These are phyloP conservation scores for Candida pini DNA, from an alignment of 805 yeast genomes.

Conservation along the genomic window DNA sequence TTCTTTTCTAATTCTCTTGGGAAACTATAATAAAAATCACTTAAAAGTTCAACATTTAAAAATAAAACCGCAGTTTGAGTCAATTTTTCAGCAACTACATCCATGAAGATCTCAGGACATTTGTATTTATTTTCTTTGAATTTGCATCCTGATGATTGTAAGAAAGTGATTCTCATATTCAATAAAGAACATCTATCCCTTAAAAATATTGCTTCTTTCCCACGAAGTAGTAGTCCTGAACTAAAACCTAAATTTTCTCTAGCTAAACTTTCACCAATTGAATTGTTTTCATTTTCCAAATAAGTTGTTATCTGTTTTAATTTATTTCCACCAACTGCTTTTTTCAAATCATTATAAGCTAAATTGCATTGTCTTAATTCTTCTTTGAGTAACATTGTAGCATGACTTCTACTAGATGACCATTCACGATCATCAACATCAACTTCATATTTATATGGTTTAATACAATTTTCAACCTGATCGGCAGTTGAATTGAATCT, in stretches of 20 bases:
- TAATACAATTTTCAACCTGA: slow-evolving; percentile 96
- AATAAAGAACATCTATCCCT: slow-evolving; percentile 67
- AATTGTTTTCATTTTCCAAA: slow-evolving; percentile 41
- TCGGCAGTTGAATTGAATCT: slow-evolving; percentile 91
- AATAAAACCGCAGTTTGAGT: slow-evolving; percentile 92
- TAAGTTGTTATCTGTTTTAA: slow-evolving; percentile 77
- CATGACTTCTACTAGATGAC: slow-evolving; percentile 73
- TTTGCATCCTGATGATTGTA: slow-evolving; percentile 72
- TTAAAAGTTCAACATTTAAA: slow-evolving; percentile 84
- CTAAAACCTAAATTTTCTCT: slow-evolving; percentile 84
- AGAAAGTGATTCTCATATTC: slow-evolving; percentile 67
- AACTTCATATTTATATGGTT: slow-evolving; percentile 95
- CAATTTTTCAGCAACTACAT: slow-evolving; percentile 85
- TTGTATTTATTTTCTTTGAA: slow-evolving; percentile 75
- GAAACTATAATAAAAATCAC: slow-evolving; percentile 93
- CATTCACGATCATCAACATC: slow-evolving; percentile 96
- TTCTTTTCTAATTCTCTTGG: slow-evolving; percentile 87
- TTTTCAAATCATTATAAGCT: slow-evolving; percentile 53
- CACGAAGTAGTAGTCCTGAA: slow-evolving; percentile 63
- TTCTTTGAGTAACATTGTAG: slow-evolving; percentile 68
- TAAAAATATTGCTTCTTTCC: slow-evolving; percentile 78
- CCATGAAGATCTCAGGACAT: slow-evolving; percentile 93
- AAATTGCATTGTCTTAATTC: slow-evolving; percentile 79
- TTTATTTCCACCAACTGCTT: slow-evolving; percentile 77
- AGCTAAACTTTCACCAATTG: slow-evolving; percentile 33